A percentile compares a stretch with the other conserved stretches of the same genome.
Evolutionary conservation across 148 eudicot species (phyloP).

Genomic region (Dianthus caryophyllus): DNA sequence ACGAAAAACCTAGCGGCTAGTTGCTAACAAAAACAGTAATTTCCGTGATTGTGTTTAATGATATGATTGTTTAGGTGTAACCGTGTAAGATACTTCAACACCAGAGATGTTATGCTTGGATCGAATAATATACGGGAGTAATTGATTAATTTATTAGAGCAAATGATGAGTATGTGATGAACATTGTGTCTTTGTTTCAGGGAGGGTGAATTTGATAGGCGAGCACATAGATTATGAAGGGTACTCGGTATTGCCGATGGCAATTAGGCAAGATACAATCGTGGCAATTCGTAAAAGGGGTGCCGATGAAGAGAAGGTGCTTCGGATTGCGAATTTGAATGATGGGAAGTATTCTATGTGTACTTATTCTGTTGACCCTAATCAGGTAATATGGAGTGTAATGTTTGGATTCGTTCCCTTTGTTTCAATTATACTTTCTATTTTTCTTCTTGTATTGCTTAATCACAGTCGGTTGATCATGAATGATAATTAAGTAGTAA

Average conservation of each 20-base stretch:
- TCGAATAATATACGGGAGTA: neutral
- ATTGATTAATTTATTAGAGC: neutral
- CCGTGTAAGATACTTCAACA: no score
- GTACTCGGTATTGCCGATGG: slow-evolving; percentile 94
- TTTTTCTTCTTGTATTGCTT: neutral
- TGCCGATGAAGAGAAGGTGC: slow-evolving; percentile 38
- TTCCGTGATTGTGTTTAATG: no score
- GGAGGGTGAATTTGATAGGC: slow-evolving; percentile 95
- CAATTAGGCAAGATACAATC: slow-evolving; percentile 80
- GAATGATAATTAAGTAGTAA: neutral
- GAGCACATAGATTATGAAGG: slow-evolving; percentile 97
- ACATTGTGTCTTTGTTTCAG: slow-evolving; percentile 22
- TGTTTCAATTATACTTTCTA: neutral
- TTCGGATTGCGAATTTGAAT: slow-evolving; percentile 69
- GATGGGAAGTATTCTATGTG: slow-evolving; percentile 67
- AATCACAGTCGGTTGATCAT: neutral
- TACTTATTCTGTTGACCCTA: slow-evolving; percentile 72
- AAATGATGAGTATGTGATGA: neutral
- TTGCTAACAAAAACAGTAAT: no score
- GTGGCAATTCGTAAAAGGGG: slow-evolving; percentile 63
- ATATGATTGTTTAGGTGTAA: no score
- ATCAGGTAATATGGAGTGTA: slow-evolving; percentile 45
- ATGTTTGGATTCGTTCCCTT: neutral
- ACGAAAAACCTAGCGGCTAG: no score
- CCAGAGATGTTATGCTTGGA: no score